Base-by-base conservation (phyloP, 306 rosid genomes). In the Abrus precatorius region DNA sequence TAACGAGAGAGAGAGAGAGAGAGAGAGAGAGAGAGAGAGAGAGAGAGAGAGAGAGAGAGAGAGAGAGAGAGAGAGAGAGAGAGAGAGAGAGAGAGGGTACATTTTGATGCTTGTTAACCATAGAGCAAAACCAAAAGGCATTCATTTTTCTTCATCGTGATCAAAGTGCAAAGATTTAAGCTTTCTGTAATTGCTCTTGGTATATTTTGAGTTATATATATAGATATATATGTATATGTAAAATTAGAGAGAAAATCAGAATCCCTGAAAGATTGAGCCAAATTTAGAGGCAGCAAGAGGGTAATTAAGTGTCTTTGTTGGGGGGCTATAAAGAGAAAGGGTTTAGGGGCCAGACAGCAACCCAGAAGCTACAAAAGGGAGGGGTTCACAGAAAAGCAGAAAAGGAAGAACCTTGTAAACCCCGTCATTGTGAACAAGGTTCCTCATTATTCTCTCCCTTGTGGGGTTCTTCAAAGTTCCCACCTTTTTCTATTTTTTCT, bases 391-490 rank as follows among this genome's bases (percentile, higher is more conserved):
- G 82, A 63, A 74, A 57, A 84, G 74, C 72, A 81, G 86, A 54
- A 69, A 69, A 75, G 75, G 65, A 60, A 79, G 44, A 79, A 54
- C 83, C 83, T 84, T 87, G 88, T 82, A 76, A 87, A 79, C 10
- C 81, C 86, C 94, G 96, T 83, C 97, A 91, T 89, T 91, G 92
- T 80, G 81, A 79, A 89, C 96, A 84, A 89, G 91, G 94, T 89
- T 85, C 57, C 88, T 85, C 84, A 82, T 84, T 90, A 84, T 86
- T 82, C 85, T 75, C 87, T 86, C 87, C 81, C 79, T 82, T 85
- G 67, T 79, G 75, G 45, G 72, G 61, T 75, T 60, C 64, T 57
- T 73, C 80, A 76, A 80, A 76, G 44, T 83, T 81, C 78, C 75
- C 66, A 73, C 63, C 53, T 80, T 84, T 80, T 62, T 68, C 41